Base-by-base conservation (phyloP, 805 yeast genomes). In the Saccharomycopsis lassenensis region DNA sequence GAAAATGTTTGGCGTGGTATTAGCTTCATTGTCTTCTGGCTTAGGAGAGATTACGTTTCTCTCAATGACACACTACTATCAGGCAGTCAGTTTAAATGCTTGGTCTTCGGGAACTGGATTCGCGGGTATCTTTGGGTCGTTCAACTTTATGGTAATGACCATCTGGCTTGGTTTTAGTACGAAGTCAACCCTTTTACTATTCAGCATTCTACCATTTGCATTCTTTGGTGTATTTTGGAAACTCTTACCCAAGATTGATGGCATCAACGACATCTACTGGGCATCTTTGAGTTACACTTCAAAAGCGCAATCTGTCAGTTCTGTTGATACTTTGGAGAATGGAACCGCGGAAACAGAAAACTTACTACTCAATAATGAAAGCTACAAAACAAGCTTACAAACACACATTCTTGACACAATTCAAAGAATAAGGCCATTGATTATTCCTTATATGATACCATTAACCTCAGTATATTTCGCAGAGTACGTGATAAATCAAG, bases 71-170 rank as follows among this genome's bases (percentile, higher is more conserved):
- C 95, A 87, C 52, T 78, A 63, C 48, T 85, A 74, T 54, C 67
- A 63, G 14, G 63, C 64, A 12, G 46, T 52, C n/a, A 63, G 93
- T 3, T 61, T 89, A 31, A 74, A 77, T 33, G 96, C 94, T 1
- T 89, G 93, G 74, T 81, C 94, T 15, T 71, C 86, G 5, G 98
- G 98, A 1, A 89, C 97, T 0, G 97, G 98, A 3, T 94, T 85
- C 14, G 97, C 98, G 1, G 98, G 98, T 0, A 55, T 89, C 4
- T 67, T 72, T 14, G 98, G 97, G 0, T 74, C 87, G 35, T 82
- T 80, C 36, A 51, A 69, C 10, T 87, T 72, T 50, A 49, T 89
- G 67, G 46, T 79, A 1, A 43, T 83, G 48, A 89, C 96, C 0
- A 78, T 89, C 1, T 59, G 85, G 50, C 32, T 82, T 16, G 64